Evolutionary conservation across 169 alveolate genomes (phyloP).

Genomic region (Ichthyophthirius multifiliis): DNA sequence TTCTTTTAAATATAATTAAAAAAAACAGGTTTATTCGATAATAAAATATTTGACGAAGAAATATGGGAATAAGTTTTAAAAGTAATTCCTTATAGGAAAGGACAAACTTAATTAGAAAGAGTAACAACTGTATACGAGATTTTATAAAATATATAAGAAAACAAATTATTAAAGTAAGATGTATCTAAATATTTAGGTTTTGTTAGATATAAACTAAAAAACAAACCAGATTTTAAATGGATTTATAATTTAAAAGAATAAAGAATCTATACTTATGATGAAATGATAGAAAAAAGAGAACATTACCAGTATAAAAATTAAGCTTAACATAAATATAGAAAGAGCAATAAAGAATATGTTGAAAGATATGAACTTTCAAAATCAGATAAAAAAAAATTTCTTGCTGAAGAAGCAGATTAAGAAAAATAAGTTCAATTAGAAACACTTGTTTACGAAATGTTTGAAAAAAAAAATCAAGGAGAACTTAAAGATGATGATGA

Average conservation of each 20-base stretch:
- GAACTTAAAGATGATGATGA: neutral
- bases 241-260: slow-evolving; percentile 20
- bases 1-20: neutral
- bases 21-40: neutral
- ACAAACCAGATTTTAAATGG: slow-evolving; percentile 13
- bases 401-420: neutral
- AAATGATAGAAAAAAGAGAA: slow-evolving; percentile 1
- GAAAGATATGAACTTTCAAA: neutral
- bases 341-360: neutral
- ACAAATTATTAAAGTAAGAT: neutral
- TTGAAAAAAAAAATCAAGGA: neutral
- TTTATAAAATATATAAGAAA: neutral
- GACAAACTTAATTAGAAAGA: neutral
- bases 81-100: neutral
- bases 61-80: neutral
- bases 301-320: neutral
- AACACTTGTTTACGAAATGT: neutral
- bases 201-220: neutral
- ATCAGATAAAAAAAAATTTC: neutral
- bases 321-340: neutral
- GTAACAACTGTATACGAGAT: neutral
- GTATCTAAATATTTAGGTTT: neutral
- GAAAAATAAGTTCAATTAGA: neutral
- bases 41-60: neutral
- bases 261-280: slow-evolving; percentile 19